Evolutionary conservation across 805 yeast species (phyloP), one percentile per base, ranked within the genome.

Genomic region (Torulaspora indica): DNA sequence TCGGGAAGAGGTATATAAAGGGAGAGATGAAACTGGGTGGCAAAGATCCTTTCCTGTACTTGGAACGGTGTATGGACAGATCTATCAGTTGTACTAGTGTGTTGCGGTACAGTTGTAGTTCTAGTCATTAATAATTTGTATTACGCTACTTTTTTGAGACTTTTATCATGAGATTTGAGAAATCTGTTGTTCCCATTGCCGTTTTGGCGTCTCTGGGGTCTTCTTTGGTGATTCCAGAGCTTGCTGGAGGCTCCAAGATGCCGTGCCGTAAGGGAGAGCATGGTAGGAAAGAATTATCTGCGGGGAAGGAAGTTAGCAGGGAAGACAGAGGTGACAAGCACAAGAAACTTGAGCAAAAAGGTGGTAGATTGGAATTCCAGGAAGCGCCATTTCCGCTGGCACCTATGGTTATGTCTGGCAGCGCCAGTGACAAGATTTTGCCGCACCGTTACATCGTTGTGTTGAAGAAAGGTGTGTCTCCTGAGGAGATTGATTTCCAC

Each of bases 371-470:
- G n/a, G 7, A 25, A 12, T 30, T 13, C 10, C 9, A 30, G 22
- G 14, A 3, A 3, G 29, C 12, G 10, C 27, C 5, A 8, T 23
- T 18, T 2, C 51, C 38, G 48, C 46, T 67, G 33, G 77, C 78
- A 23, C 80, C 83, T 5, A 56, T 82, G 31, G 56, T 78, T 47
- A 60, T 74, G 30, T 63, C 75, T 37, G 27, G 34, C 14, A 31
- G 17, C 12, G 39, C 36, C 6, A 34, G 30, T 13, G 31, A 41
- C 7, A 74, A 77, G 46, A 52, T 75, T 36, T 77, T 84, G 55
- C 82, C 89, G 29, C 75, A 84, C 70, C 81, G 82, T 58, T 93
- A 88, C 72, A 90, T 93, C 52, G 71, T 93, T 55, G 89, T 90
- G 40, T 81, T 91, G 71, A 89, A 88, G 72, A 77, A 78, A 43